Evolutionary conservation across 2,329 filamentous ascomycete species (phyloP).

Genomic region (Ciborinia camelliae): DNA sequence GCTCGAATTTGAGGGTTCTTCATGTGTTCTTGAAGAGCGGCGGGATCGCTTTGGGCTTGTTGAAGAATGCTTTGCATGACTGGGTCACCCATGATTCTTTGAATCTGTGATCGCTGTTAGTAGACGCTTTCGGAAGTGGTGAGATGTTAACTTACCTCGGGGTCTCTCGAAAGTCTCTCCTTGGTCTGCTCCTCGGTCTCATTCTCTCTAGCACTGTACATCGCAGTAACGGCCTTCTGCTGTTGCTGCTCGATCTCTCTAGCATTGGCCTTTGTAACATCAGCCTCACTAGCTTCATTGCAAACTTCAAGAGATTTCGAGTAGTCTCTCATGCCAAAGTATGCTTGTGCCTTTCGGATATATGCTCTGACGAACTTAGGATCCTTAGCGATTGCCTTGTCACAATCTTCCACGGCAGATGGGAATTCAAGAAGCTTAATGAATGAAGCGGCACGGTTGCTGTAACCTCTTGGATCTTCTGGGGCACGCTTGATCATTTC

Average conservation of each 20-base stretch:
- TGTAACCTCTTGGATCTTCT: slow-evolving; percentile 89
- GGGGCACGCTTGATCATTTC: slow-evolving; percentile 98
- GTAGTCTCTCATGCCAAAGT: slow-evolving; percentile 97
- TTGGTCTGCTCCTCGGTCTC: slow-evolving; percentile 96
- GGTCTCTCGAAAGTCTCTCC: slow-evolving; percentile 84
- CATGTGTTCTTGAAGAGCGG: slow-evolving; percentile 95
- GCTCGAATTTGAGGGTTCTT: slow-evolving; percentile 78
- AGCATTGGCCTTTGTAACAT: slow-evolving; percentile 72
- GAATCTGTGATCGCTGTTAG: slow-evolving; percentile 54
- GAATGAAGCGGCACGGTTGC: slow-evolving; percentile 93
- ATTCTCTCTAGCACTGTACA: slow-evolving; percentile 86
- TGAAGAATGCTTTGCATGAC: slow-evolving; percentile 98
- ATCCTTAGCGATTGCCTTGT: slow-evolving; percentile 86
- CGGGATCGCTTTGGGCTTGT: slow-evolving; percentile 90
- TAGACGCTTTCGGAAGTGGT: neutral
- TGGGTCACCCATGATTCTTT: slow-evolving; percentile 87
- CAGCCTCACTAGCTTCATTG: slow-evolving; percentile 73
- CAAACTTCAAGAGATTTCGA: slow-evolving; percentile 90
- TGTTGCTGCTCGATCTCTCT: slow-evolving; percentile 92
- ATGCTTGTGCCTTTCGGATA: slow-evolving; percentile 91
- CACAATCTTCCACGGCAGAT: slow-evolving; percentile 87
- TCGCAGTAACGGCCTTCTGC: slow-evolving; percentile 85
- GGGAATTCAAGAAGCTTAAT: slow-evolving; percentile 97
- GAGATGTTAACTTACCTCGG: slow-evolving; percentile 62
- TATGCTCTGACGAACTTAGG: slow-evolving; percentile 92